phyloP scores from a whole-genome alignment of 2,329 filamentous ascomycete genomes.

The Plectosphaerella sp. region DNA sequence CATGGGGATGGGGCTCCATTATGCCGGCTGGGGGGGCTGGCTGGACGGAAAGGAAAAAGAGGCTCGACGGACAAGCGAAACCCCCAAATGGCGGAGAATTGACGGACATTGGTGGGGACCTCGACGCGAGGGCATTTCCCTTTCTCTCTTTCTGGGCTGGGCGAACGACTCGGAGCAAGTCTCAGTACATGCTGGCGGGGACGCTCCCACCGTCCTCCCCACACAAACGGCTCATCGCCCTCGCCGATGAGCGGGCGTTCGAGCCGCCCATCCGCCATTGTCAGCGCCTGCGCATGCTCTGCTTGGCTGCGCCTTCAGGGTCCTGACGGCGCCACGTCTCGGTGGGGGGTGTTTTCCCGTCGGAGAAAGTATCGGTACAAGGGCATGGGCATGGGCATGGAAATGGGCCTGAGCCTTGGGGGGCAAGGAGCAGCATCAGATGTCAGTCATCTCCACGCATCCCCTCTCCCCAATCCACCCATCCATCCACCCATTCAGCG shows the following conservation, averaged over 20 bases:
- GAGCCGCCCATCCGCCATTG: constrained; percentile 11
- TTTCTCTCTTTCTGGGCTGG: background rate
- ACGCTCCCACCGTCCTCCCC: background rate
- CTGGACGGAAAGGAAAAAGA: no score
- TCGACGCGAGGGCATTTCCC: background rate
- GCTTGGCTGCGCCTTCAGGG: no score
- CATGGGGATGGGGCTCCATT: no score
- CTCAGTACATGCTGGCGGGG: background rate
- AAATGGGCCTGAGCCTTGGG: no score
- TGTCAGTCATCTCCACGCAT: no score
- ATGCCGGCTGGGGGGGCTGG: no score
- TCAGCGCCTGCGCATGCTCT: constrained; percentile 4
- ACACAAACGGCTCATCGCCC: background rate
- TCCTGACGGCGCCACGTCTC: background rate
- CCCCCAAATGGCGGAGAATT: background rate
- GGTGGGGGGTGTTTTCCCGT: background rate
- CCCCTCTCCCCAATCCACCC: background rate
- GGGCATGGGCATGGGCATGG: no score
- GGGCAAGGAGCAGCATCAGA: no score
- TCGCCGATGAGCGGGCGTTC: constrained; percentile 8
- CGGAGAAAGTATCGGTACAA: constrained; percentile 1
- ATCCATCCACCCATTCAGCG: no score
- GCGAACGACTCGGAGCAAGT: background rate
- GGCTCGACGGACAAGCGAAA: no score
- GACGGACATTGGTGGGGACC: background rate